Evolutionary conservation across 176 grass and related monocot species (phyloP).

Genomic region (Eremochloa ophiuroides): DNA sequence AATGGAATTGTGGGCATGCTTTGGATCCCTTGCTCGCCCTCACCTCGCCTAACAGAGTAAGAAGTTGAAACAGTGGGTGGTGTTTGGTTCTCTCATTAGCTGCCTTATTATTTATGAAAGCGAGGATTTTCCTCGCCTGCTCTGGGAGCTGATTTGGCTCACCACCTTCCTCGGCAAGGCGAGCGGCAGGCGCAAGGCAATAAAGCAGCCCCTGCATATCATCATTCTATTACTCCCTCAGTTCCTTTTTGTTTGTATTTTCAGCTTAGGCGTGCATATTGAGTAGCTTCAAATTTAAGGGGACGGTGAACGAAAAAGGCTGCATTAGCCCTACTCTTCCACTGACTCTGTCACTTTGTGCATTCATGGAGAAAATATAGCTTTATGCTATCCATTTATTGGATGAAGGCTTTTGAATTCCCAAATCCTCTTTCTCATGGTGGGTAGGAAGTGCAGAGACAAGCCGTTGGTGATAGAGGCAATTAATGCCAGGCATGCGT

Average conservation of each 20-base stretch:
- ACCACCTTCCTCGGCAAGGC: background rate
- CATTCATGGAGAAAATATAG: background rate
- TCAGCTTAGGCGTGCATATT: background rate
- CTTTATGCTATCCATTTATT: background rate
- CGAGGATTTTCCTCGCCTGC: background rate
- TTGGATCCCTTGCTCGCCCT: background rate
- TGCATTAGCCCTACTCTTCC: background rate
- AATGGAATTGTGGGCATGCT: background rate
- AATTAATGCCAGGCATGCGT: background rate
- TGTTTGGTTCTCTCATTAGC: background rate
- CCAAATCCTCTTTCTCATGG: background rate
- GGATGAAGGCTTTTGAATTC: background rate
- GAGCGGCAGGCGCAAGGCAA: background rate
- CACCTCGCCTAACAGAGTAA: background rate
- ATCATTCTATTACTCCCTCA: background rate
- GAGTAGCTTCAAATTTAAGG: background rate
- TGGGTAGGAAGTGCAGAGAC: background rate
- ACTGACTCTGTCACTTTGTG: background rate
- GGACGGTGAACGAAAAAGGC: background rate
- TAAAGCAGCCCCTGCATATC: too few species aligned
- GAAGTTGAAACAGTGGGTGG: background rate
- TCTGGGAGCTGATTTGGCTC: too few species aligned
- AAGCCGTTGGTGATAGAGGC: background rate
- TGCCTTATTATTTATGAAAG: background rate
- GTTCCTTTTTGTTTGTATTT: background rate